Evolutionary conservation across 2,329 filamentous ascomycete species (phyloP), one percentile per base, ranked within the genome.

Genomic region (Talaromyces sp.): DNA sequence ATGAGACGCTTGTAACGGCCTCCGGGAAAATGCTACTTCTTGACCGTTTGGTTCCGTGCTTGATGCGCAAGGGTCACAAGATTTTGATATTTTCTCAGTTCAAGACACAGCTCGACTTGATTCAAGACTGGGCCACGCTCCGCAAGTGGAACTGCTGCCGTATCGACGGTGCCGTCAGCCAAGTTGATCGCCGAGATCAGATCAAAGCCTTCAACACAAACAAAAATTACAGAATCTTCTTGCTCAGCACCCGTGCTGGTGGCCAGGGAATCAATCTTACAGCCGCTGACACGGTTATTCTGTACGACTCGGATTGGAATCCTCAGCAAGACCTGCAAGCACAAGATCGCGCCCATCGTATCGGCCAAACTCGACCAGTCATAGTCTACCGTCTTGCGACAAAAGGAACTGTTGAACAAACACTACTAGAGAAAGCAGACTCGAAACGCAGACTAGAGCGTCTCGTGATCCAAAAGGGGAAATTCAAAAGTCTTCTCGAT

Each of bases 41-140:
- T 0, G 95, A 99, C 72, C 87, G 92, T 0, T 82, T 99, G 0
- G 83, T 99, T 0, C 90, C 90, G 0, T 82, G 82, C 1, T 82
- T 99, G 0, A 88, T 99, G 62, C 66, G 79, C 0, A 82, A 85
- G 0, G 88, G 85, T 3, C 93, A 97, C 78, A 98, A 98, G 71
- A 89, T 98, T 30, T 84, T 99, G 53, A 92, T 99, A 57, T 99
- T 99, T 75, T 96, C 91, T 0, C 95, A 99, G 71, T 99, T 99
- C 78, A 96, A 93, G 62, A 96, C 89, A 0, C 93, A 96, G 65
- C 85, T 99, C 0, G 92, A 98, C 70, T 89, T 99, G 2, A 81
- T 99, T 0, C 87, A 96, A 65, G 89, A 93, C 60, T 99, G 96
- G 77, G 92, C 92, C 54, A 80, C 78, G n/a, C 82, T 98, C 1